Evolutionary conservation across 208 protist species (phyloP).

Genomic region (Borovskyia barvae): DNA sequence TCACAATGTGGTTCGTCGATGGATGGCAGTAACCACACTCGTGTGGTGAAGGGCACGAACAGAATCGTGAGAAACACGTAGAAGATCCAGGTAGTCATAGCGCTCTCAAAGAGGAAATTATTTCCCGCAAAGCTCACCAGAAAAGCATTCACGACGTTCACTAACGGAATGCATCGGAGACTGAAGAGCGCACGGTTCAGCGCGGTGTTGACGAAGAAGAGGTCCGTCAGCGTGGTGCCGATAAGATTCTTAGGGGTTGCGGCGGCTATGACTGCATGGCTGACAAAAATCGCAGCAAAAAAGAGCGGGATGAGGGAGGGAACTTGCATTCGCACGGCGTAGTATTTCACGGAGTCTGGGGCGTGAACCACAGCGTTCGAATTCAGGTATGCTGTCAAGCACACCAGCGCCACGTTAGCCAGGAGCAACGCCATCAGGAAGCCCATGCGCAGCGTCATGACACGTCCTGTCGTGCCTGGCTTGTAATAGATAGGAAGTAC

Average conservation of each 20-base stretch:
- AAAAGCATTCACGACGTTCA: slow-evolving; percentile 72
- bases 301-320: slow-evolving; percentile 49
- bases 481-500: slow-evolving; percentile 55
- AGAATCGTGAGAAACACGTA: slow-evolving; percentile 59
- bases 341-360: slow-evolving; percentile 14
- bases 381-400: slow-evolving; percentile 51
- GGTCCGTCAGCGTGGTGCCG: slow-evolving; percentile 46
- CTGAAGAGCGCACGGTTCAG: slow-evolving; percentile 73
- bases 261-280: slow-evolving; percentile 50
- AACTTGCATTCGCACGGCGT: slow-evolving; percentile 53
- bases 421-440: slow-evolving; percentile 43
- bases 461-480: slow-evolving; percentile 28
- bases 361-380: slow-evolving; percentile 9
- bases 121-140: slow-evolving; percentile 67
- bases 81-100: slow-evolving; percentile 46
- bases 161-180: slow-evolving; percentile 62
- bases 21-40: slow-evolving; percentile 75
- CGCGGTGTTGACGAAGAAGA: slow-evolving; percentile 53
- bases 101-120: slow-evolving; percentile 60
- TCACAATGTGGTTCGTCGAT: slow-evolving; percentile 66
- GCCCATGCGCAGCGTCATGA: slow-evolving; percentile 57
- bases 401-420: slow-evolving; percentile 37
- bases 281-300: slow-evolving; percentile 52
- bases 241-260: slow-evolving; percentile 46
- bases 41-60: slow-evolving; percentile 71